Base-by-base conservation (phyloP, 2,329 filamentous ascomycete genomes). In the Ascochyta lentis region DNA sequence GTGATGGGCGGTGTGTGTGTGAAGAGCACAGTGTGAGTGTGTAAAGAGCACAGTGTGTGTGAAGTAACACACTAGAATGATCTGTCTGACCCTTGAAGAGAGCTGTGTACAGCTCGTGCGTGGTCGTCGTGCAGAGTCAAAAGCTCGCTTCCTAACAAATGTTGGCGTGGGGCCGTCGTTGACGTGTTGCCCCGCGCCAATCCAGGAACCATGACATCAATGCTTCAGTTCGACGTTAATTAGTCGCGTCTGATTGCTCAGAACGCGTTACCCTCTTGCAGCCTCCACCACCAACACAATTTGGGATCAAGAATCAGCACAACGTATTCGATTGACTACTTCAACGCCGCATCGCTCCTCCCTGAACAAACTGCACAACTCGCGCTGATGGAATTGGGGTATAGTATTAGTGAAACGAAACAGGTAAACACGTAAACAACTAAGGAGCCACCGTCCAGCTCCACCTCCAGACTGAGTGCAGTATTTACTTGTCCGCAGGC, bases 381-480 rank as follows among this genome's bases (percentile, higher is more conserved):
- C 54, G 60, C 64, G 49, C 56, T 55, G 40, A 58, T 51, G 47
- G 41, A 23, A 67, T 55, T 60, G 66, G 70, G 70, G 70, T 73
- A 73, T 73, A 71, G 66, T 64, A 71, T 72, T 67, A 70, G 63
- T 59, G 61, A 64, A 68, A 61, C 33, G 55, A 48, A 61, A 64
- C 49, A 49, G 34, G 15, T 45, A 34, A 39, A 33, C 42, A 22
- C 22, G 52, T 39, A 48, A 31, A 31, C 29, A 31, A 6, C 27
- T 1, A 10, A 10, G 8, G 7, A 29, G 27, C 27, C 27, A 29
- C 27, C 8, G 10, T 29, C 16, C 27, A 10, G 7, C 27, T 29
- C 27, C 37, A 4, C 39, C 26, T 33, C 26, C 10, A n/a, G 12
- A 2, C 29, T 12, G 12, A 15, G n/a, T 22, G 31, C 39, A 4